Base-by-base conservation (phyloP, 257 asterid species). In the Nemophila menziesii region DNA sequence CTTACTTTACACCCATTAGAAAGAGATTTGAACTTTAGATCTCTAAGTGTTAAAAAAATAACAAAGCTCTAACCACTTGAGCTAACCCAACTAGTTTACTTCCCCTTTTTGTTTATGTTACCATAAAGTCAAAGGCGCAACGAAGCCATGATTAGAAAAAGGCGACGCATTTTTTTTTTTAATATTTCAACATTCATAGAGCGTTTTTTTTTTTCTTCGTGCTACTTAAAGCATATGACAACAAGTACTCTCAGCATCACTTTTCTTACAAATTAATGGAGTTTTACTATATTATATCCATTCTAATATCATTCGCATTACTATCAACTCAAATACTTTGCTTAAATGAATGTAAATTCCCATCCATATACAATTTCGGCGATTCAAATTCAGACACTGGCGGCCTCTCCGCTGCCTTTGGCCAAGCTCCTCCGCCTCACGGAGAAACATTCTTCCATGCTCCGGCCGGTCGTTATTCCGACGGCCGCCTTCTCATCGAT, bases 341-440 rank as follows among this genome's bases (percentile, higher is more conserved):
- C 20, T 13, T 22, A 20, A 22, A 49, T 9, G 34, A 22, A 2
- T 51, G 53, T 15, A 17, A 55, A 1, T 43, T 49, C 46, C 46
- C 33, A 2, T 46, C 57, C 10, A 20, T 68, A 8, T 63, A 54
- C 67, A 68, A 58, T 33, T 68, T 58, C 8, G 71, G 71, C 0
- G 71, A 68, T 40, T 68, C 75, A 0, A 63, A 63, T 36, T 63
- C 64, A 0, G 67, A 67, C 43, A 56, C 62, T 12, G 62, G 62
- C 22, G 43, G 49, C 3, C 11, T 12, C 5, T 39, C 49, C 2
- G 62, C 62, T 2, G 55, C 55, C 0, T 40, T 56, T 22, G 55
- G 49, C 0, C 55, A 48, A 24, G 22, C 43, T 20, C 29, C 18
- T 18, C 21, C 33, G 3, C 55, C 62, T 6, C 11, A 47, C 22